Percentiles rank a stretch among this genome's conserved stretches.
Conservation (phyloP, 805 yeast species). For the Kodamaea hsintzibuensis region DNA sequence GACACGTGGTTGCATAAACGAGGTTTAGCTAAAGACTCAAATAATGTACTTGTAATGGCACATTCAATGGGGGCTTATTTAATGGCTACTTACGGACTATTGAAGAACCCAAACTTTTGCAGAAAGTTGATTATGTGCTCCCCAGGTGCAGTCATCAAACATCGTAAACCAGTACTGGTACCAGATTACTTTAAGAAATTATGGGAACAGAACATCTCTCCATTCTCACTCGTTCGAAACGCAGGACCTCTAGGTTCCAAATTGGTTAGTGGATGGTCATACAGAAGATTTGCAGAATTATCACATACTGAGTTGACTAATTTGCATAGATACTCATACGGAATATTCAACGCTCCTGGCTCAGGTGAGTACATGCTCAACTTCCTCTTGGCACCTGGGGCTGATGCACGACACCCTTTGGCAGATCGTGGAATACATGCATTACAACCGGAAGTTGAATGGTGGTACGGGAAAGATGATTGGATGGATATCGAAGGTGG, state of each 20-base stretch:
- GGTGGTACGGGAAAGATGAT: constrained; percentile 84
- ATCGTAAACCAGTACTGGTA: constrained; percentile 43
- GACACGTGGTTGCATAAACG: constrained; percentile 60
- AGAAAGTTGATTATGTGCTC: constrained; percentile 74
- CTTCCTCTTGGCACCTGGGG: constrained; percentile 86
- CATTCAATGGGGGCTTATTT: constrained; percentile 95
- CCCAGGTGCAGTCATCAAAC: constrained; percentile 81
- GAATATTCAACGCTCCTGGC: constrained; percentile 82
- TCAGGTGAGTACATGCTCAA: constrained; percentile 93
- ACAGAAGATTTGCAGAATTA: constrained; percentile 71
- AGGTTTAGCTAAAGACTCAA: constrained; percentile 34
- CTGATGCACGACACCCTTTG: constrained; percentile 79
- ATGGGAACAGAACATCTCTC: constrained; percentile 88
- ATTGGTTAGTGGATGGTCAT: constrained; percentile 87
- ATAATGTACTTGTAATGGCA: constrained; percentile 63
- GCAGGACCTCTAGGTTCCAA: constrained; percentile 83
- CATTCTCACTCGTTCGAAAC: constrained; percentile 75
- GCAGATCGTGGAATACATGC: constrained; percentile 48
- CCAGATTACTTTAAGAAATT: constrained; percentile 78
- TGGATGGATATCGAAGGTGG: constrained; percentile 64
- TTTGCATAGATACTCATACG: constrained; percentile 78
- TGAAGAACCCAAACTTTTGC: constrained; percentile 57
- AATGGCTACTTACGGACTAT: constrained; percentile 64
- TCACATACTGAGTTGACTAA: constrained; percentile 44
- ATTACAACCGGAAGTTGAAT: constrained; percentile 60